Conservation (phyloP, 2,329 filamentous ascomycete species). For the Cytospora piceicola region DNA sequence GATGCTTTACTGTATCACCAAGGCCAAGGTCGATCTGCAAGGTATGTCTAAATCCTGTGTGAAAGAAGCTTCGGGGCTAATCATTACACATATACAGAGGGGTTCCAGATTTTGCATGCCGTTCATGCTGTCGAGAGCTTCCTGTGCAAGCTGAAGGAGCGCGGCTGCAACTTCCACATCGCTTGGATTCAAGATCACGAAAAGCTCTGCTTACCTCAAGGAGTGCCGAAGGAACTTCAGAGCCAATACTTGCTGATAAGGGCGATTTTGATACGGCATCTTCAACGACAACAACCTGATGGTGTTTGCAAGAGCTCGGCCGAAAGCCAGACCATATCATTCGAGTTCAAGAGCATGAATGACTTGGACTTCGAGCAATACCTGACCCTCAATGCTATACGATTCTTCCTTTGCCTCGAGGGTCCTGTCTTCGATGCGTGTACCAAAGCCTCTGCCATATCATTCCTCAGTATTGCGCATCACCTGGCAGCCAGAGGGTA, state of each 20-base stretch:
- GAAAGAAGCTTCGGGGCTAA: not conserved
- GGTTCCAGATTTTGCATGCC: conserved; percentile 73
- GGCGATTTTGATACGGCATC: conserved; percentile 66
- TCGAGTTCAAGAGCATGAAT: conserved; percentile 49
- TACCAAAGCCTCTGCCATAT: conserved; percentile 27
- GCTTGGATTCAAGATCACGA: conserved; percentile 67
- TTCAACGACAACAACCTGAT: conserved; percentile 40
- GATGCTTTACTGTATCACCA: conserved; percentile 65
- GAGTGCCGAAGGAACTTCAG: conserved; percentile 34
- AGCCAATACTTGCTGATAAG: conserved; percentile 66
- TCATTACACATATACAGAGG: conserved; percentile 43
- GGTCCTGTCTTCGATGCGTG: conserved; percentile 43
- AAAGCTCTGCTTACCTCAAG: conserved; percentile 58
- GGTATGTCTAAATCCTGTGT: conserved; percentile 39
- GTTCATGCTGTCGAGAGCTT: conserved; percentile 71
- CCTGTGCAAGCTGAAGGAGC: conserved; percentile 60
- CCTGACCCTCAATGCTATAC: conserved; percentile 55
- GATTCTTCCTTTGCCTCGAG: conserved; percentile 73
- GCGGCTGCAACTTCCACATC: conserved; percentile 73
- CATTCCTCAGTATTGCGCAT: conserved; percentile 53
- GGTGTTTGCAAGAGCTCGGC: conserved; percentile 3
- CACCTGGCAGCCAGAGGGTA: conserved; percentile 59
- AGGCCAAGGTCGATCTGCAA: conserved; percentile 66
- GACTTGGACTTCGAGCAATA: conserved; percentile 59
- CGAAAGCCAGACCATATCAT: conserved; percentile 28